Evolutionary conservation across 1,284 basidiomycete genomes (phyloP).

Genomic region (Vanrija sp.): DNA sequence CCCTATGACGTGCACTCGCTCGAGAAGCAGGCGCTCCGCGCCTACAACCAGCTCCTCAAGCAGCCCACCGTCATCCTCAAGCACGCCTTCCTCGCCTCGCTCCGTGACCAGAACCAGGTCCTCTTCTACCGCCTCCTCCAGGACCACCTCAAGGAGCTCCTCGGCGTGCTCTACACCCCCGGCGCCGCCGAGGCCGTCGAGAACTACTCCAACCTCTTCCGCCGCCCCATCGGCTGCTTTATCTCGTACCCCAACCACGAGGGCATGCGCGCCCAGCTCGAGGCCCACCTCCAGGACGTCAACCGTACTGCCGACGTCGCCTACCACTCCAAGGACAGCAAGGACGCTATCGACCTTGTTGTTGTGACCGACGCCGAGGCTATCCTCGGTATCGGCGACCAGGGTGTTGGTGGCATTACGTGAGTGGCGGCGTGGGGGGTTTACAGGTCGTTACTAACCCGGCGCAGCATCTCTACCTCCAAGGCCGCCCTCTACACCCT

Average conservation of each 20-base stretch:
- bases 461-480: conserved; percentile 64
- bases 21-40: conserved; percentile 65
- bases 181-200: conserved; percentile 55
- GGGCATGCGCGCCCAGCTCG: conserved; percentile 58
- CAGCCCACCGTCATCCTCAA: conserved; percentile 39
- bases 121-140: conserved; percentile 68
- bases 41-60: conserved; percentile 60
- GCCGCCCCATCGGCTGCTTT: conserved; percentile 55
- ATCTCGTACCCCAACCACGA: conserved; percentile 59
- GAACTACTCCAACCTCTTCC: conserved; percentile 77
- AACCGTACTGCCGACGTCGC: conserved; percentile 62
- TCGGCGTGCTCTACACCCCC: conserved; percentile 57
- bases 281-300: conserved; percentile 46
- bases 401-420: conserved; percentile 51
- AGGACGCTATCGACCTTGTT: conserved; percentile 61
- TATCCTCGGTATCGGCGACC: conserved; percentile 65
- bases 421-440: no score
- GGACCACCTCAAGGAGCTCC: conserved; percentile 65
- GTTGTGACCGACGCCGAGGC: conserved; percentile 80
- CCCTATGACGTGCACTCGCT: conserved; percentile 70
- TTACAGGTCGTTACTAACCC: no score
- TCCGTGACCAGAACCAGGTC: conserved; percentile 60
- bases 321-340: conserved; percentile 59
- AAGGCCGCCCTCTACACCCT: conserved; percentile 80
- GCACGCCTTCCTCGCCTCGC: conserved; percentile 53